Evolutionary conservation across 306 rosid species (phyloP).

Genomic region (Prunus mume): DNA sequence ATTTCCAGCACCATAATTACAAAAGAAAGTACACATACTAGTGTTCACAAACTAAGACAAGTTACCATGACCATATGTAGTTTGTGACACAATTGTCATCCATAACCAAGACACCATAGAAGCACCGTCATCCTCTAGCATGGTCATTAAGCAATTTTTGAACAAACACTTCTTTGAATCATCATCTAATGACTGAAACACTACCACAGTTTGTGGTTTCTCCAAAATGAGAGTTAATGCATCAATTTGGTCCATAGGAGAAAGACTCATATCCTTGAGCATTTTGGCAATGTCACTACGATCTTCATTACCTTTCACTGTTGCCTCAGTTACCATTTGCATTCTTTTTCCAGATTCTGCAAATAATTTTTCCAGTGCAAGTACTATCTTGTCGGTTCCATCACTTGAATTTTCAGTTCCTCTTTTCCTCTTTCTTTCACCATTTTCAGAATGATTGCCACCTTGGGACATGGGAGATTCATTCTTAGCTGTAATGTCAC

Average conservation of each 20-base stretch:
- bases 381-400: neutral
- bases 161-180: too few relatives aligned
- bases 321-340: neutral
- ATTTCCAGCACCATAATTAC: too few relatives aligned
- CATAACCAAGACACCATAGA: too few relatives aligned
- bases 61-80: too few relatives aligned
- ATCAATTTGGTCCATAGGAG: neutral
- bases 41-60: too few relatives aligned
- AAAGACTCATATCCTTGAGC: neutral
- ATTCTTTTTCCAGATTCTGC: neutral
- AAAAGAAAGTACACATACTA: too few relatives aligned
- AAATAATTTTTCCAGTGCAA: neutral
- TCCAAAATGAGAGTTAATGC: neutral
- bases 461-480: too few relatives aligned
- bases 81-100: too few relatives aligned
- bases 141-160: too few relatives aligned
- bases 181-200: neutral
- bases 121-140: too few relatives aligned
- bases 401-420: neutral
- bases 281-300: neutral
- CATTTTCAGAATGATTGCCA: neutral
- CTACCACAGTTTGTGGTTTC: neutral
- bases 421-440: neutral
- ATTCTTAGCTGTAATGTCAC: too few relatives aligned
- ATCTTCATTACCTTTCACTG: neutral